Evolutionary conservation across 1,284 basidiomycete species (phyloP).

Genomic region (Heterobasidion irregulare): DNA sequence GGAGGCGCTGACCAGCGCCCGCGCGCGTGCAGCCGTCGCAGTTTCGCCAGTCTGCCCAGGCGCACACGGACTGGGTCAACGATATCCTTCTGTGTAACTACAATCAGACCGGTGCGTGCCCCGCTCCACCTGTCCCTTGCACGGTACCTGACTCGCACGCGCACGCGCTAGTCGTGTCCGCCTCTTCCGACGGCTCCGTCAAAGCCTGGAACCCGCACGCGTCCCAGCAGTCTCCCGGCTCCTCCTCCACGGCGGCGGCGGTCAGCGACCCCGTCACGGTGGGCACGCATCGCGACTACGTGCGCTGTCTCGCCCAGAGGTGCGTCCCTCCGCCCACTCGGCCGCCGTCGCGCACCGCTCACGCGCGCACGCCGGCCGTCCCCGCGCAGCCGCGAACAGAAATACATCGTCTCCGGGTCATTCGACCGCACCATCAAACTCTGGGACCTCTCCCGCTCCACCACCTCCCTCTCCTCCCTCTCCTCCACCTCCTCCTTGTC

Average conservation of each 20-base stretch:
- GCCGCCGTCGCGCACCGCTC: not conserved
- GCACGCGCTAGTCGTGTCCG: slow-evolving; percentile 65
- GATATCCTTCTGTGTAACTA: slow-evolving; percentile 89
- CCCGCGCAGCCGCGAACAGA: slow-evolving; percentile 55
- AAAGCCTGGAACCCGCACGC: slow-evolving; percentile 92
- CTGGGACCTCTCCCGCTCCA: slow-evolving; percentile 72
- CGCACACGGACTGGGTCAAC: slow-evolving; percentile 95
- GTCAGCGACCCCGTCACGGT: slow-evolving; percentile 68
- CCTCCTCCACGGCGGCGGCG: too few species aligned
- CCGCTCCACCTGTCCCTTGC: slow-evolving; percentile 4
- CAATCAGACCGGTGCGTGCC: slow-evolving; percentile 73
- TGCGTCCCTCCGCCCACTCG: slow-evolving; percentile 23
- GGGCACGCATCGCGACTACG: slow-evolving; percentile 91
- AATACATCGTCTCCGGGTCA: slow-evolving; percentile 89
- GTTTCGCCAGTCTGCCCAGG: slow-evolving; percentile 81
- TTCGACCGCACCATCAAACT: slow-evolving; percentile 92
- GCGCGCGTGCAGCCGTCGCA: slow-evolving; percentile 33
- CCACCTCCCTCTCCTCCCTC: not conserved
- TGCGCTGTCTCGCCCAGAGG: slow-evolving; percentile 78
- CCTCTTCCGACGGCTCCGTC: slow-evolving; percentile 92
- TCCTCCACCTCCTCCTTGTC: too few species aligned
- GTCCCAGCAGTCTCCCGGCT: too few species aligned
- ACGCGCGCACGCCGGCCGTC: slow-evolving; percentile 6
- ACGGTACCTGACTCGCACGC: not conserved
- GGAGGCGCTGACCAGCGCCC: too few species aligned